Conservation (phyloP, 805 yeast genomes). For the Yamadazyma paraphyllophila region DNA sequence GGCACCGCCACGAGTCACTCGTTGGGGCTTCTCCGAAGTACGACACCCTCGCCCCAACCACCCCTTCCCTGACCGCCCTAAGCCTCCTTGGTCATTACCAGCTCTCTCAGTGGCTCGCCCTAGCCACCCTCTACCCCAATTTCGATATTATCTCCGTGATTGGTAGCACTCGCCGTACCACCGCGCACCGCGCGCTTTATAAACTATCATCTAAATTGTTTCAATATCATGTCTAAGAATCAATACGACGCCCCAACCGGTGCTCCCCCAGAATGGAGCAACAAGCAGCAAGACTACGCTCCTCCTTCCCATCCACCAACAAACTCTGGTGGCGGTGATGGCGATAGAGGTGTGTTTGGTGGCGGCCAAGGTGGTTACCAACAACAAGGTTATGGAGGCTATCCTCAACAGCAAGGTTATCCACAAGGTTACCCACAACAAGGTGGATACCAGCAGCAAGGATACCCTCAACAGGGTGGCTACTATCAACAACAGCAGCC, state of each 20-base stretch:
- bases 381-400: slow-evolving; percentile 18
- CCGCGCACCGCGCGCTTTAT: background rate
- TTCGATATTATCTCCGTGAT: background rate
- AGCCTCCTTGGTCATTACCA: background rate
- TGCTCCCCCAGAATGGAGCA: slow-evolving; percentile 28
- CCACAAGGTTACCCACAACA: slow-evolving; percentile 17
- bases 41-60: background rate
- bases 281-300: slow-evolving; percentile 13
- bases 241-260: slow-evolving; percentile 22
- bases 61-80: background rate
- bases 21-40: background rate
- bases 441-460: slow-evolving; percentile 18
- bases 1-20: background rate
- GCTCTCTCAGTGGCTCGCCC: background rate
- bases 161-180: too few relatives aligned
- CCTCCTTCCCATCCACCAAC: slow-evolving; percentile 25
- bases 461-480: slow-evolving; percentile 26
- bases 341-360: slow-evolving; percentile 23
- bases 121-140: background rate
- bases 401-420: slow-evolving; percentile 23
- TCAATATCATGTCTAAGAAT: slow-evolving; percentile 6
- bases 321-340: slow-evolving; percentile 11
- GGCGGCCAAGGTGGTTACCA: slow-evolving; percentile 16
- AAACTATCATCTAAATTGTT: background rate
- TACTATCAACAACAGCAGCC: slow-evolving; percentile 44